Percentiles rank a stretch among this genome's conserved stretches.
Evolutionary conservation across 2,329 filamentous ascomycete species (phyloP).

Genomic region (Chrysoporthe cubensis): DNA sequence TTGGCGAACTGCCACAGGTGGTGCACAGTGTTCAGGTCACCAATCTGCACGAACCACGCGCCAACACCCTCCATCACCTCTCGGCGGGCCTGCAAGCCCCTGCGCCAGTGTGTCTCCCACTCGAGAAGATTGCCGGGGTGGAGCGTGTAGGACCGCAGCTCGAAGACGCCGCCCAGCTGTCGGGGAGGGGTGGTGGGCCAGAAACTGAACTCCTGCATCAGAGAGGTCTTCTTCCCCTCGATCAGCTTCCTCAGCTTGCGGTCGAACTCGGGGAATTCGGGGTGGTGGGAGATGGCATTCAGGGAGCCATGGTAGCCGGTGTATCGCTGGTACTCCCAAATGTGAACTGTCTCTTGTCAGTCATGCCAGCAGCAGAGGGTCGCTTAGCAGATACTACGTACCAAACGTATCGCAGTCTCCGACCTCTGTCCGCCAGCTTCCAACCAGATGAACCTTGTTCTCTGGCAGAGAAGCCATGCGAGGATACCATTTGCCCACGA

Average conservation of each 20-base stretch:
- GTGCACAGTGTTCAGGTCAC: constrained; percentile 95
- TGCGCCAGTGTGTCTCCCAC: constrained; percentile 98
- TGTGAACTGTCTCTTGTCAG: constrained; percentile 72
- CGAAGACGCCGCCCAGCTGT: constrained; percentile 88
- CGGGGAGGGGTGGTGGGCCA: constrained; percentile 95
- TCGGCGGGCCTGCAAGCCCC: constrained; percentile 84
- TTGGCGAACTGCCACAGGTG: constrained; percentile 99
- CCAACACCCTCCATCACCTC: constrained; percentile 99
- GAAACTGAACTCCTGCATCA: constrained; percentile 99
- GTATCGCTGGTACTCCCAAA: constrained; percentile 99
- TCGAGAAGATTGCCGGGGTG: constrained; percentile 95
- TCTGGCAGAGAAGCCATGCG: constrained; percentile 80
- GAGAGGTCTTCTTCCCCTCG: constrained; percentile 78
- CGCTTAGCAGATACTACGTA: constrained; percentile 47
- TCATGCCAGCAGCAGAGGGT: neutral
- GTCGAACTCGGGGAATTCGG: constrained; percentile 84
- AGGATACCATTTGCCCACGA: constrained; percentile 92
- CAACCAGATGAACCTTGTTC: constrained; percentile 94
- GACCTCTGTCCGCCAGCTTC: constrained; percentile 97
- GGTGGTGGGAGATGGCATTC: constrained; percentile 79
- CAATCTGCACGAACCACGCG: constrained; percentile 98
- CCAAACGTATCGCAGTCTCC: constrained; percentile 97
- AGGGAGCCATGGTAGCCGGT: constrained; percentile 93
- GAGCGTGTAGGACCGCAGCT: constrained; percentile 93
- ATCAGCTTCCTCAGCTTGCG: constrained; percentile 84